Conservation (phyloP, 768 basidiomycete species). For the Boletus speciosus region DNA sequence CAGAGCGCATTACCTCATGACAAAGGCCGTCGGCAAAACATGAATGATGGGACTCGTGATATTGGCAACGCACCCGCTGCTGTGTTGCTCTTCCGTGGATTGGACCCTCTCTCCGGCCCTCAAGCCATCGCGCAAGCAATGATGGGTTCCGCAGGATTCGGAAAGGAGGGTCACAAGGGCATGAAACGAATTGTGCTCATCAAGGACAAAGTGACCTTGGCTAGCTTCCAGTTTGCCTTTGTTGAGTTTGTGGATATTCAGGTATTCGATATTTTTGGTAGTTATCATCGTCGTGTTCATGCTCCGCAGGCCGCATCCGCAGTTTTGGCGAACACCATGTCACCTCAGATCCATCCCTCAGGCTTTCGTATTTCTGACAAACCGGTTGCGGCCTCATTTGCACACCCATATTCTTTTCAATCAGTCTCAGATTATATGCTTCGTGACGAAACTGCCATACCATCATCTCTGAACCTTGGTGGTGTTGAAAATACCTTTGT, state of each 20-base stretch:
- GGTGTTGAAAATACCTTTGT: constrained; percentile 73
- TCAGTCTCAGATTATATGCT: constrained; percentile 70
- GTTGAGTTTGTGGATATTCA: constrained; percentile 85
- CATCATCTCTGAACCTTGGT: constrained; percentile 64
- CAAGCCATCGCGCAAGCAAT: constrained; percentile 86
- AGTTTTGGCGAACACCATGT: constrained; percentile 84
- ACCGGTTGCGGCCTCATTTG: constrained; percentile 90
- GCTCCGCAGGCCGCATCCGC: constrained; percentile 67
- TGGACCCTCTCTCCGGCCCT: constrained; percentile 84
- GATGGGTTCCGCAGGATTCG: constrained; percentile 73
- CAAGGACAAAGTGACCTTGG: constrained; percentile 83
- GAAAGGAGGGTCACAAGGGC: constrained; percentile 76
- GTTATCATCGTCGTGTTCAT: constrained; percentile 8
- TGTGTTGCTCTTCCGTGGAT: constrained; percentile 84
- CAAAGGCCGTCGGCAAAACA: constrained; percentile 58
- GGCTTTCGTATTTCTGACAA: constrained; percentile 90
- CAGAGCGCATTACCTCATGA: constrained; percentile 76
- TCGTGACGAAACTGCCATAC: constrained; percentile 73
- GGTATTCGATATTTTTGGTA: constrained; percentile 40
- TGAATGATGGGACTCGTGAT: constrained; percentile 94
- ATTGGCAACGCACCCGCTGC: constrained; percentile 84
- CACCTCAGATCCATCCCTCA: constrained; percentile 80
- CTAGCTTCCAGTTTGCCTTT: constrained; percentile 92
- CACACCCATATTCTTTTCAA: constrained; percentile 87
- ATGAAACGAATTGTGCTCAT: constrained; percentile 87